Conservation (phyloP, 176 grass and related monocot genomes). For the Carex cristatella region DNA sequence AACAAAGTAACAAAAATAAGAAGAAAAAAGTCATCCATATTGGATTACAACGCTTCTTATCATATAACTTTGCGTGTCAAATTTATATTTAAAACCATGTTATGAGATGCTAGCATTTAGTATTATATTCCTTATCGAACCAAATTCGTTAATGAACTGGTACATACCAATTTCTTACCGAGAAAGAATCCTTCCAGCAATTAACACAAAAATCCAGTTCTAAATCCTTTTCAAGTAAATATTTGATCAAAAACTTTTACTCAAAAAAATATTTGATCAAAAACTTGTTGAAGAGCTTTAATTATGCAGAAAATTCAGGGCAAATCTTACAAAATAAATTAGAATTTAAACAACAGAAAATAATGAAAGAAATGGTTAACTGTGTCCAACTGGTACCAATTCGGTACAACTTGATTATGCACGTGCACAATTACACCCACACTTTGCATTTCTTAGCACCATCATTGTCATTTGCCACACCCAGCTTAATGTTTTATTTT, state of each 20-base stretch:
- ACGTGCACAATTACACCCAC: too few relatives aligned
- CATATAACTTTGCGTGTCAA: background rate
- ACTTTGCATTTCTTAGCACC: too few relatives aligned
- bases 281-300: too few relatives aligned
- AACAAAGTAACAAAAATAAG: background rate
- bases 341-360: too few relatives aligned
- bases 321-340: too few relatives aligned
- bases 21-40: background rate
- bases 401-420: too few relatives aligned
- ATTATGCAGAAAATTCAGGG: too few relatives aligned
- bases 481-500: too few relatives aligned
- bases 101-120: conserved; percentile 24
- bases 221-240: background rate
- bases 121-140: conserved; percentile 37
- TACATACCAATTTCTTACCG: background rate
- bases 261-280: too few relatives aligned
- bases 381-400: too few relatives aligned
- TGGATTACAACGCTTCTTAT: background rate
- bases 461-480: too few relatives aligned
- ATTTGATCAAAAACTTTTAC: background rate
- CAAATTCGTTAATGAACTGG: background rate
- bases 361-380: too few relatives aligned
- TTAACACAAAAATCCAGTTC: background rate
- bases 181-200: background rate
- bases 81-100: background rate